Evolutionary conservation across 441 rosid genomes (phyloP).

Genomic region (Macaranga tanarius): DNA sequence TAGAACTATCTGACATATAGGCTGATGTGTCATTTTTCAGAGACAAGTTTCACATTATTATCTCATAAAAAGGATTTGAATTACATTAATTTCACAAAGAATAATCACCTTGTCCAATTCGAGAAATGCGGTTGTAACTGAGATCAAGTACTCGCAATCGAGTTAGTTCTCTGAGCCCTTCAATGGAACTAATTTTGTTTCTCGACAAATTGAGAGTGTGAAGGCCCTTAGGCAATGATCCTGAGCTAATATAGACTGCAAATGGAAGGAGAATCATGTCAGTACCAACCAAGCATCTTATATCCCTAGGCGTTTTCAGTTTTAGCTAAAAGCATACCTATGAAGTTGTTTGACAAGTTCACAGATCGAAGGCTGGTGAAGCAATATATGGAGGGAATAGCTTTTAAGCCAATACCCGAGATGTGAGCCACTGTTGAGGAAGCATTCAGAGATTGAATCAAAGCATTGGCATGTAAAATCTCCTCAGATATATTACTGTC

Average conservation of each 20-base stretch:
- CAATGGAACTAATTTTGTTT: conserved; percentile 75
- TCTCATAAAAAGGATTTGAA: not conserved
- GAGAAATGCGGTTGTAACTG: conserved; percentile 84
- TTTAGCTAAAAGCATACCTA: conserved; percentile 50
- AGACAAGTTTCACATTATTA: not conserved
- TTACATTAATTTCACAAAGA: not conserved
- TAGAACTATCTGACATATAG: conserved; percentile 8
- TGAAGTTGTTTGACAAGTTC: conserved; percentile 75
- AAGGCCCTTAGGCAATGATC: conserved; percentile 85
- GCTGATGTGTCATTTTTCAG: not conserved
- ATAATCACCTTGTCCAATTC: conserved; percentile 82
- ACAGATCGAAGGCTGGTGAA: conserved; percentile 80
- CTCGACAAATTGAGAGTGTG: conserved; percentile 76
- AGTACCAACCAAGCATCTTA: not conserved
- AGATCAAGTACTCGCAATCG: conserved; percentile 79
- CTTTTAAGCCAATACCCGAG: conserved; percentile 74
- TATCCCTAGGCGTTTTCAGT: not conserved
- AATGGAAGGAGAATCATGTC: conserved; percentile 12
- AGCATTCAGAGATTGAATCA: conserved; percentile 74
- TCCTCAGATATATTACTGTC: conserved; percentile 59
- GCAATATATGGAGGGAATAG: conserved; percentile 61
- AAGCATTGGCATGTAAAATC: conserved; percentile 60
- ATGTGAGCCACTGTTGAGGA: conserved; percentile 84
- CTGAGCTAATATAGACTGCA: conserved; percentile 70
- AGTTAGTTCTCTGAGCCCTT: conserved; percentile 84